Conservation (phyloP, 371 early-diverging fungal genomes). For the Homolaphlyctis polyrhiza region DNA sequence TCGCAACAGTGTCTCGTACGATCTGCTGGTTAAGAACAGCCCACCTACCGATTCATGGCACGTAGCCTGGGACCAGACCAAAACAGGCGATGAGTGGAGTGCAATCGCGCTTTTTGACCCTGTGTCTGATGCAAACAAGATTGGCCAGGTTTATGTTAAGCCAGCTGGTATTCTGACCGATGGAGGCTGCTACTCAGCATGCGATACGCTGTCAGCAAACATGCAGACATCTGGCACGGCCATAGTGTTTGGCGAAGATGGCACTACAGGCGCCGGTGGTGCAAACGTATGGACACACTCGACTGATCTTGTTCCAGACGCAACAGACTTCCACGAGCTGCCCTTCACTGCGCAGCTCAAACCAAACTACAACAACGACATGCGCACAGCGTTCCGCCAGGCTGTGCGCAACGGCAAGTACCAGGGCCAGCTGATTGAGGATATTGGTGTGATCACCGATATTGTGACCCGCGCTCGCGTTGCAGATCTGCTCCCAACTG, state of each 20-base stretch:
- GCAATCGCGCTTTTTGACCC: background rate
- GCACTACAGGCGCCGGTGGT: constrained; percentile 25
- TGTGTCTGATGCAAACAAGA: constrained; percentile 2
- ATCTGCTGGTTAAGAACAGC: constrained; percentile 5
- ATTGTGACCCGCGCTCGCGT: constrained; percentile 13
- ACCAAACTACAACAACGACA: background rate
- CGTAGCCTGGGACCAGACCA: constrained; percentile 3
- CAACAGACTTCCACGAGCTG: constrained; percentile 6
- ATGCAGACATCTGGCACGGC: constrained; percentile 20
- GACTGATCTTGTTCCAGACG: background rate
- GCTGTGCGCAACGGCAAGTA: constrained; percentile 13
- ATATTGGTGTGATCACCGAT: constrained; percentile 18
- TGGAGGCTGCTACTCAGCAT: constrained; percentile 24
- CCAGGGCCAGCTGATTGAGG: constrained; percentile 19
- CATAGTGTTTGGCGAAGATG: constrained; percentile 25
- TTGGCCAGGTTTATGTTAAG: constrained; percentile 18
- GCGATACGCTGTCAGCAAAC: constrained; percentile 20
- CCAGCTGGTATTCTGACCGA: constrained; percentile 21
- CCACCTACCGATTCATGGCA: background rate
- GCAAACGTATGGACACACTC: constrained; percentile 18
- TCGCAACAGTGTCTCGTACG: background rate
- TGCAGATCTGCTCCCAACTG: constrained; percentile 7
- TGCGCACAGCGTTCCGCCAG: constrained; percentile 14
- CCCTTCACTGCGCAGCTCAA: constrained; percentile 6
- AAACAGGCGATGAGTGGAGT: constrained; percentile 14